Evolutionary conservation across 2,329 filamentous ascomycete genomes (phyloP), one percentile per base, ranked within the genome.

Genomic region (Aspergillus sp.): DNA sequence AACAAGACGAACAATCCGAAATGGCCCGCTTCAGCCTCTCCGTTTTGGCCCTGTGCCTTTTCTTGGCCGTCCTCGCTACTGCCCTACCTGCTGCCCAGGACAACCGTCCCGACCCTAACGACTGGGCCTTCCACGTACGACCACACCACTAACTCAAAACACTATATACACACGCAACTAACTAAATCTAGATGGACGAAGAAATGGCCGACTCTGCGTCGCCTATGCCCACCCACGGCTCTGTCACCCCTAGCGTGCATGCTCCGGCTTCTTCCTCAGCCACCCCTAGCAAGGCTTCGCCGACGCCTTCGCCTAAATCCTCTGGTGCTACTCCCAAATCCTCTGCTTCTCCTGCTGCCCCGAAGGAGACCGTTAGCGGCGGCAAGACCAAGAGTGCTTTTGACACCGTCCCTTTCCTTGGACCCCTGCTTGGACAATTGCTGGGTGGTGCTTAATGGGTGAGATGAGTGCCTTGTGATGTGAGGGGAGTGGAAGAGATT

Each of bases 1-100:
- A 10, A 20, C 20, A 32, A 23, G 19, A 22, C 15, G 7, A 32
- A 15, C 27, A 49, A 43, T 23, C 37, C 51, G 60, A 25, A 51
- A 67, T 68, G 65, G 55, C 61, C 39, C 65, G 63, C 35, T 54
- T 64, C 55, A 65, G 42, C 38, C 37, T 65, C 19, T 63, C 61
- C 22, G 50, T 64, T 44, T 48, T 66, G 23, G 57, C 63, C 15
- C 46, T 60, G 39, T 55, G 62, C 44, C 50, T 67, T 22, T 51
- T 60, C 44, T 54, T 69, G 23, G 65, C 62, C 5, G 48, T 62
- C 6, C 44, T 62, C 25, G 59, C 60, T 33, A 49, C 61, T 27
- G 64, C 65, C 2, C 48, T 62, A 44, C 66, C 66, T 1, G 47
- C 54, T 37, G 23, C 19, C 22, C 13, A 32, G n/a, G 20, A 44